Conservation (phyloP, 2,329 filamentous ascomycete species). For the Fusarium bactridioides region DNA sequence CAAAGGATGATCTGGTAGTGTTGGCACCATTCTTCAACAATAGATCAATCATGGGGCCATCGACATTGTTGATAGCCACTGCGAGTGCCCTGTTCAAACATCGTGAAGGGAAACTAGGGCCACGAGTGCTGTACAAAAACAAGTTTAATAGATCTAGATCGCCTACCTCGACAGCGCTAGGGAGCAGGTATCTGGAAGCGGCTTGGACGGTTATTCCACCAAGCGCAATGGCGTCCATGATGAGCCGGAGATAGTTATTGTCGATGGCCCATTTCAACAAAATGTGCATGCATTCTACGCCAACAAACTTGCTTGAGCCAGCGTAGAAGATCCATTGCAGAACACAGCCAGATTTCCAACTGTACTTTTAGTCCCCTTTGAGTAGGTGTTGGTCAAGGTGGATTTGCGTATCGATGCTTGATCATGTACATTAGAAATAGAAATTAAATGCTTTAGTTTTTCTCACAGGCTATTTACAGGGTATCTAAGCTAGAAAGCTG, state of each 20-base stretch:
- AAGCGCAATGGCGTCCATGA: background rate
- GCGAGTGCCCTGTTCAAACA: background rate
- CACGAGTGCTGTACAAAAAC: background rate
- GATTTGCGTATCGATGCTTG: background rate
- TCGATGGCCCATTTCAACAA: background rate
- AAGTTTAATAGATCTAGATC: background rate
- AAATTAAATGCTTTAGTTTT: background rate
- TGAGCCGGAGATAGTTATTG: background rate
- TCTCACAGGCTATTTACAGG: no score
- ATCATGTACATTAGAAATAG: no score
- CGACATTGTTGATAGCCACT: background rate
- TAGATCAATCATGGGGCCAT: background rate
- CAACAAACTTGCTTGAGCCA: background rate
- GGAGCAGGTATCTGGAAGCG: background rate
- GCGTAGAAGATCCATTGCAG: background rate
- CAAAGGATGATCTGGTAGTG: no score
- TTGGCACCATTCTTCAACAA: background rate
- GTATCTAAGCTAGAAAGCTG: rapidly evolving
- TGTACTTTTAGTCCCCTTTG: background rate
- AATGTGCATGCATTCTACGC: background rate
- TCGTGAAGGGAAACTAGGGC: background rate
- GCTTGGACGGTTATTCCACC: background rate
- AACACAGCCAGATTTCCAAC: background rate
- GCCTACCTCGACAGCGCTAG: background rate
- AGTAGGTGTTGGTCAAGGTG: background rate